Percentiles rank a stretch among this genome's conserved stretches.
Conservation (phyloP, 768 basidiomycete genomes). For the Cystofilobasidium macerans region DNA sequence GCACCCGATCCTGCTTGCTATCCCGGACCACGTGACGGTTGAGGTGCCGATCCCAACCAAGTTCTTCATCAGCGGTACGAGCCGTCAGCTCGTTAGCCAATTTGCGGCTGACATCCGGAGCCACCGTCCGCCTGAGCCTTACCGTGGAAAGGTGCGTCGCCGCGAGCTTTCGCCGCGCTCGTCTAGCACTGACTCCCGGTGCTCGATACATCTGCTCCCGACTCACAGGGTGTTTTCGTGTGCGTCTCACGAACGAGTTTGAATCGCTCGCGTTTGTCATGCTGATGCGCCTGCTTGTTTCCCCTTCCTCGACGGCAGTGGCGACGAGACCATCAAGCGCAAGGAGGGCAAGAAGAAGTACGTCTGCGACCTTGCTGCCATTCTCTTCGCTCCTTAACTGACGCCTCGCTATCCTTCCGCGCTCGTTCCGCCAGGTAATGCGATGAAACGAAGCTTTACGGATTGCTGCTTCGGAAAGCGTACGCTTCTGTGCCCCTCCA, state of each 20-base stretch:
- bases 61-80: slow-evolving; percentile 67
- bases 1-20: slow-evolving; percentile 69
- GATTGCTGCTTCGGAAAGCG: too few relatives aligned
- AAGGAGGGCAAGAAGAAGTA: slow-evolving; percentile 88
- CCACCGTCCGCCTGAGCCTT: slow-evolving; percentile 85
- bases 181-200: neutral
- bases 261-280: neutral
- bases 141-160: slow-evolving; percentile 85
- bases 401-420: neutral
- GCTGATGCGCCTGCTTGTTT: slow-evolving; percentile 7
- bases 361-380: neutral
- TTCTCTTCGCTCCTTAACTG: neutral
- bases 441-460: too few relatives aligned
- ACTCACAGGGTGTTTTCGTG: slow-evolving; percentile 16
- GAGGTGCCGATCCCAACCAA: slow-evolving; percentile 73
- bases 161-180: neutral
- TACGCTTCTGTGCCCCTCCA: too few relatives aligned
- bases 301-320: slow-evolving; percentile 44
- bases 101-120: slow-evolving; percentile 77
- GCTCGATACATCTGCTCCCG: too few relatives aligned
- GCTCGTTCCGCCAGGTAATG: too few relatives aligned
- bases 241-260: neutral
- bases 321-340: slow-evolving; percentile 80
- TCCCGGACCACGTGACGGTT: slow-evolving; percentile 69
- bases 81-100: slow-evolving; percentile 76